Percentiles rank a stretch among this genome's conserved stretches.
Conservation (phyloP, 305 asterid species). For the Fraxinus sp. region DNA sequence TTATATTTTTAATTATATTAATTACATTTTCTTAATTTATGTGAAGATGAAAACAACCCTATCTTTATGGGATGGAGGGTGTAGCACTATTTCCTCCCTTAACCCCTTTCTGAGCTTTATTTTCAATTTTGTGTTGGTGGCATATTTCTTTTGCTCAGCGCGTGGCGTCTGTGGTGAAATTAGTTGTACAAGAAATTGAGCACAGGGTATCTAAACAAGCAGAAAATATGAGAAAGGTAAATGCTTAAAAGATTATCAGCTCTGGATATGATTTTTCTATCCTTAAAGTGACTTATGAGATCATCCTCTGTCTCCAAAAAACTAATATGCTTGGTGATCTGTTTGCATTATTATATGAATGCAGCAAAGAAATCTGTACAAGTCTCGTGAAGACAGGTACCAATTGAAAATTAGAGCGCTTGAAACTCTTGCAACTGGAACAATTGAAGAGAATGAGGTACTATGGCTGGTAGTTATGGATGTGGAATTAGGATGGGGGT, state of each 20-base stretch:
- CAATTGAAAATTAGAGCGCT: conserved; percentile 61
- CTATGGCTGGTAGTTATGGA: conserved; percentile 14
- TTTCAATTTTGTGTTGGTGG: conserved; percentile 21
- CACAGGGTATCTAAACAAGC: conserved; percentile 62
- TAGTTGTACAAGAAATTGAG: conserved; percentile 81
- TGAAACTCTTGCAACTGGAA: conserved; percentile 74
- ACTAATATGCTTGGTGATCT: not conserved
- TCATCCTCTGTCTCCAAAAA: not conserved
- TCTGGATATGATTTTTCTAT: conserved; percentile 15
- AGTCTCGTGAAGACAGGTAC: conserved; percentile 74
- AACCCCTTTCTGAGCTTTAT: conserved; percentile 11
- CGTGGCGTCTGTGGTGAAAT: conserved; percentile 70
- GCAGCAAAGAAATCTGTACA: conserved; percentile 76
- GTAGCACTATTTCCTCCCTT: conserved; percentile 6
- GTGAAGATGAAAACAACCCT: too few relatives aligned
- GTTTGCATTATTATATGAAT: conserved; percentile 22
- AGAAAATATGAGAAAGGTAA: conserved; percentile 67
- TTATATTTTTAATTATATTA: too few relatives aligned
- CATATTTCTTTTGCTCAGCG: conserved; percentile 44
- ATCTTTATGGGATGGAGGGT: too few relatives aligned
- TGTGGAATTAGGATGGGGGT: conserved; percentile 13
- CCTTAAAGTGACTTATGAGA: conserved; percentile 17
- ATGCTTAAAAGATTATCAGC: conserved; percentile 14
- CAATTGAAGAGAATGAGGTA: conserved; percentile 82
- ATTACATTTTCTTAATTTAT: too few relatives aligned